phyloP scores from a whole-genome alignment of 805 yeast genomes.

The Cyberlindnera nakhonratchasimensis region DNA sequence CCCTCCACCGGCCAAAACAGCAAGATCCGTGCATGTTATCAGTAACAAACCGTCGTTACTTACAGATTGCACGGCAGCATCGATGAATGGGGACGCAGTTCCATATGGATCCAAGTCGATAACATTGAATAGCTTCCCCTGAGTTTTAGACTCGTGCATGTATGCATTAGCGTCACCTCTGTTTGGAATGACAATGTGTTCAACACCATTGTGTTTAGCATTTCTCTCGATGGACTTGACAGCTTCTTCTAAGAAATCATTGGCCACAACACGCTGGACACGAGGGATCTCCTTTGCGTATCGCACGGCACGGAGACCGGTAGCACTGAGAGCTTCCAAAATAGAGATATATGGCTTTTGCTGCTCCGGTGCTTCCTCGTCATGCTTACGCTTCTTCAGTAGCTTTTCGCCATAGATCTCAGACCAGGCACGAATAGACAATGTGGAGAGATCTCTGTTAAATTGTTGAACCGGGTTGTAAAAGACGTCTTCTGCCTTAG shows the following conservation, averaged over 20 bases:
- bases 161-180: slow-evolving; percentile 88
- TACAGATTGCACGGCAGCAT: slow-evolving; percentile 83
- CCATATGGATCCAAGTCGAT: slow-evolving; percentile 98
- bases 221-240: slow-evolving; percentile 76
- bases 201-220: slow-evolving; percentile 60
- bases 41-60: slow-evolving; percentile 80
- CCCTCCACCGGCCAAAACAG: slow-evolving; percentile 92
- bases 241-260: slow-evolving; percentile 84
- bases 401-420: slow-evolving; percentile 46
- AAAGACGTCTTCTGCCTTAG: slow-evolving; percentile 80
- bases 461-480: slow-evolving; percentile 97
- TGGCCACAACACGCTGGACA: slow-evolving; percentile 74
- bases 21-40: slow-evolving; percentile 95
- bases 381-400: slow-evolving; percentile 31
- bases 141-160: slow-evolving; percentile 52
- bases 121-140: slow-evolving; percentile 61
- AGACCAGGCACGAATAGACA: slow-evolving; percentile 85
- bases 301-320: slow-evolving; percentile 91
- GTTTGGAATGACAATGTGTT: slow-evolving; percentile 56
- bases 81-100: slow-evolving; percentile 93
- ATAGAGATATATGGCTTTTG: slow-evolving; percentile 50
- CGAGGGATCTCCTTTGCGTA: slow-evolving; percentile 89
- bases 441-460: slow-evolving; percentile 84
- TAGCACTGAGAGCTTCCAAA: slow-evolving; percentile 89
- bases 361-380: slow-evolving; percentile 23